Evolutionary conservation across 129 eudicot genomes (phyloP).

Genomic region (Flaveria trinervia): DNA sequence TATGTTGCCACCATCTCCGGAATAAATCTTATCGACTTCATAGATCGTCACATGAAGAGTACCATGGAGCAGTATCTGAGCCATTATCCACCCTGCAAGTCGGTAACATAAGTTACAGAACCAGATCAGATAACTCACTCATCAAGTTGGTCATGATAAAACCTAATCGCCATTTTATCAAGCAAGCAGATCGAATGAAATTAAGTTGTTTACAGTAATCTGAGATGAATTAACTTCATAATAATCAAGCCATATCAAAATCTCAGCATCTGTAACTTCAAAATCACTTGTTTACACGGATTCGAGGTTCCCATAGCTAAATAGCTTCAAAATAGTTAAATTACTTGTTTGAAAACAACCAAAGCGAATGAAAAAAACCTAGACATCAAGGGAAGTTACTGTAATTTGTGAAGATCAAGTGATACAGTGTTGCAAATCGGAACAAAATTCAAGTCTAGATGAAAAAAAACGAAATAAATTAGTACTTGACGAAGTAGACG

Average conservation of each 20-base stretch:
- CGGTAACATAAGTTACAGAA: constrained; percentile 15
- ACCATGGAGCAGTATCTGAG: constrained; percentile 40
- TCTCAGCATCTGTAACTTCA: constrained; percentile 9
- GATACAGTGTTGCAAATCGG: constrained; percentile 7
- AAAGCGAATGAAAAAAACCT: background rate
- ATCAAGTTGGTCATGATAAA: background rate
- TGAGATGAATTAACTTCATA: background rate
- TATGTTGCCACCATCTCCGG: constrained; percentile 24
- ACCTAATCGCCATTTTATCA: constrained; percentile 9
- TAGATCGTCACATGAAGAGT: constrained; percentile 44
- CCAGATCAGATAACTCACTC: constrained; percentile 16
- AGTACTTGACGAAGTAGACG: background rate
- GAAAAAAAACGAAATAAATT: background rate
- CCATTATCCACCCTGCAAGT: constrained; percentile 33
- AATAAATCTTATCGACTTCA: constrained; percentile 38
- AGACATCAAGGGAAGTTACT: background rate
- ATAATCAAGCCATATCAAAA: background rate
- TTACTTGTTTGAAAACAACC: background rate
- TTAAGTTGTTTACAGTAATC: constrained; percentile 1
- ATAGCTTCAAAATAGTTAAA: background rate
- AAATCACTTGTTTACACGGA: constrained; percentile 6
- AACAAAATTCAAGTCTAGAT: background rate
- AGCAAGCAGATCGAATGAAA: background rate
- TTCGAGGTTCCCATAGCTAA: background rate
- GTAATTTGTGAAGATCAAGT: constrained; percentile 4